Evolutionary conservation across 192 early-diverging fungal species (phyloP).

Genomic region (Entomortierella lignicola): DNA sequence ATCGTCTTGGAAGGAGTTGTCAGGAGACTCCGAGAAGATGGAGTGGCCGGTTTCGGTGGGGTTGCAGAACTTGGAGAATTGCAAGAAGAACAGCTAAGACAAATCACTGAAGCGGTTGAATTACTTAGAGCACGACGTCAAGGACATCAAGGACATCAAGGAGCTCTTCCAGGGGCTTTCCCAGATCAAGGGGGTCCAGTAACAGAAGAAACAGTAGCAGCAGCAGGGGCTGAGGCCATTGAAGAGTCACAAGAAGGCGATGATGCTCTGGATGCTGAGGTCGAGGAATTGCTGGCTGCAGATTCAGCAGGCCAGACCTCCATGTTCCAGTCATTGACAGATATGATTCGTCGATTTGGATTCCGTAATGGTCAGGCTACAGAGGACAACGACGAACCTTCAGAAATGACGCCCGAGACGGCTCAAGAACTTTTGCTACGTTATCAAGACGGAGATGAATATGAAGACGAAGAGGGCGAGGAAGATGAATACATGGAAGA

Average conservation of each 20-base stretch:
- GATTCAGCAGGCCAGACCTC: conserved; percentile 3
- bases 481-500: conserved; percentile 23
- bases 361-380: too few species aligned
- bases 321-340: conserved; percentile 29
- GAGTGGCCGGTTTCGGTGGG: conserved; percentile 24
- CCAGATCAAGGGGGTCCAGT: conserved; percentile 15
- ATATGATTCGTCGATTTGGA: conserved; percentile 38
- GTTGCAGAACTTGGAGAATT: conserved; percentile 19
- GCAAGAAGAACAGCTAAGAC: conserved; percentile 29
- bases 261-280: not conserved
- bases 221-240: not conserved
- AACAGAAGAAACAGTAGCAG: not conserved
- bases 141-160: not conserved
- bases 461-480: conserved; percentile 21
- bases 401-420: conserved; percentile 11
- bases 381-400: conserved; percentile 2
- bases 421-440: conserved; percentile 13
- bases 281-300: not conserved
- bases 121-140: conserved; percentile 11
- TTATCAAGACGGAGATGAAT: conserved; percentile 9
- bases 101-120: conserved; percentile 42
- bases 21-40: conserved; percentile 27
- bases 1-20: conserved; percentile 39
- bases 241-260: not conserved
- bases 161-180: conserved; percentile 22